These are phyloP conservation scores for Erodium maritimum DNA, from an alignment of 345 rosid species.

Conservation along the genomic window DNA sequence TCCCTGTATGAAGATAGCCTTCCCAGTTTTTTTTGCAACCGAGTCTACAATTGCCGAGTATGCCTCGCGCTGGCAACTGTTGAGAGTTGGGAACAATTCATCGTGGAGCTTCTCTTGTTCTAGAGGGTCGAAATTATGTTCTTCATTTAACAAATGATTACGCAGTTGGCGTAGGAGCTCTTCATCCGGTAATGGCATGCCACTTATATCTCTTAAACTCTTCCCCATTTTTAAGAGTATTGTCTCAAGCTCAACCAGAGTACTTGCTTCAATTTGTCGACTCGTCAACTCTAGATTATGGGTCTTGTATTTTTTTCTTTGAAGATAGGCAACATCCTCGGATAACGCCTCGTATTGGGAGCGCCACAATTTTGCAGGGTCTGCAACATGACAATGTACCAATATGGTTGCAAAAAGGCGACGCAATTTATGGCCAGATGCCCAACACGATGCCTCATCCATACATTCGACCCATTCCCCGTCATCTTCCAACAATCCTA, in stretches of 20 bases:
- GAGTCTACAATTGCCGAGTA: too few relatives aligned
- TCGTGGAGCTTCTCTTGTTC: too few relatives aligned
- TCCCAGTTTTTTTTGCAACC: too few relatives aligned
- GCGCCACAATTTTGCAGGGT: neutral
- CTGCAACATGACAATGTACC: neutral
- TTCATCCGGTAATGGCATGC: neutral
- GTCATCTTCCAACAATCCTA: slow-evolving; percentile 9
- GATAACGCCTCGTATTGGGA: neutral
- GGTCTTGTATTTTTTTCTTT: neutral
- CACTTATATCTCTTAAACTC: neutral
- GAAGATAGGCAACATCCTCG: neutral
- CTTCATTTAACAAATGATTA: neutral
- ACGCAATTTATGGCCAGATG: neutral
- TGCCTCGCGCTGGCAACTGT: too few relatives aligned
- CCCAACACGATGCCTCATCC: neutral
- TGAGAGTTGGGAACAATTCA: too few relatives aligned
- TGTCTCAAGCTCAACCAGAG: slow-evolving; percentile 1
- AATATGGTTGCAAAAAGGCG: slow-evolving; percentile 2
- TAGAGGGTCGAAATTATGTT: neutral
- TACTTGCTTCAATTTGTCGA: neutral
- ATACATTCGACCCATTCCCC: slow-evolving; percentile 3
- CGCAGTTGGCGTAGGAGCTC: neutral
- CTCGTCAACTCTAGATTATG: neutral
- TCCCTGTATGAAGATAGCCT: neutral
- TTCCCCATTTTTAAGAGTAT: neutral